Evolutionary conservation across 495 filamentous ascomycete species (phyloP).

Genomic region (Hyaloscypha bicolor): DNA sequence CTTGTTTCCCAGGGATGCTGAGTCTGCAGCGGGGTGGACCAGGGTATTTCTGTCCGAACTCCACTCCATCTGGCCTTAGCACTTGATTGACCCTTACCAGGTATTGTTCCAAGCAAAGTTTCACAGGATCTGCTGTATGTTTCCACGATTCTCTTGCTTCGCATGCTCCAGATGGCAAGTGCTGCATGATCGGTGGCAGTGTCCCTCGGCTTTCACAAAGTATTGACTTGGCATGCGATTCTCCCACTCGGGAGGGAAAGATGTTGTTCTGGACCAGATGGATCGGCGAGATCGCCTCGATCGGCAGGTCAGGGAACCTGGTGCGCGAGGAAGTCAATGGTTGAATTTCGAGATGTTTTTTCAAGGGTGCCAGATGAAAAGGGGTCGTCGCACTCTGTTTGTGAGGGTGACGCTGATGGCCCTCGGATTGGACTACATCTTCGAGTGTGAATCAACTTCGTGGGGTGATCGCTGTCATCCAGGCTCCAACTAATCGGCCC

Average conservation of each 20-base stretch:
- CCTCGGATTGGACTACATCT: neutral
- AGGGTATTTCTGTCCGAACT: neutral
- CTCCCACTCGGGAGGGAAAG: neutral
- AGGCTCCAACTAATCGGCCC: neutral
- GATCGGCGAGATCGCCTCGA: neutral
- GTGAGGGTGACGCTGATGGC: neutral
- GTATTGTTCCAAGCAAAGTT: neutral
- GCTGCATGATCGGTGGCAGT: neutral
- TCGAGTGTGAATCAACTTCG: neutral
- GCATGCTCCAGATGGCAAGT: neutral
- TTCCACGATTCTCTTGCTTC: neutral
- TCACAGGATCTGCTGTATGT: neutral
- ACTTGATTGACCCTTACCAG: neutral
- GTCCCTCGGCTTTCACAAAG: neutral
- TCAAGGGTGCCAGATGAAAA: neutral
- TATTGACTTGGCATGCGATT: neutral
- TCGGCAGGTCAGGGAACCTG: neutral
- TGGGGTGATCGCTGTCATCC: conserved; percentile 5
- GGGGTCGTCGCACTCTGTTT: neutral
- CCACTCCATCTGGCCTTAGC: neutral
- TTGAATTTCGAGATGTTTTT: neutral
- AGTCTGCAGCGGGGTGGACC: neutral
- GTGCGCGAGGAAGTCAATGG: neutral
- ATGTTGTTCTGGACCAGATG: neutral
- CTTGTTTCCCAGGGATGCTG: neutral